Evolutionary conservation across 371 early-diverging fungal genomes (phyloP).

Genomic region (Mucor irregularis): DNA sequence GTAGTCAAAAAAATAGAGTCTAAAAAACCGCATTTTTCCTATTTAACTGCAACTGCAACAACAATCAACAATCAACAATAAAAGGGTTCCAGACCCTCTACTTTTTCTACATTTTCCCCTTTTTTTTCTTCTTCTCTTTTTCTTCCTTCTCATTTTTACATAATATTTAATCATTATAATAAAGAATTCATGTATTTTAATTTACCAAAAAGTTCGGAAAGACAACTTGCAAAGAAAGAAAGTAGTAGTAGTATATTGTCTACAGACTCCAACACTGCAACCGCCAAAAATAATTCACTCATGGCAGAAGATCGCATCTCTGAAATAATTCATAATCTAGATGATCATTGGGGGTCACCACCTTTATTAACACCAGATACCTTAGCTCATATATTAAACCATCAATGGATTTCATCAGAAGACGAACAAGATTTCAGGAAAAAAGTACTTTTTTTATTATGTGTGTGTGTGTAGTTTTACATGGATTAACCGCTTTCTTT

Average conservation of each 20-base stretch:
- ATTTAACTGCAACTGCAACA: too few species aligned
- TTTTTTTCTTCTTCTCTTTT: neutral
- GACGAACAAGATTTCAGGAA: constrained; percentile 9
- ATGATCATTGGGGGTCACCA: constrained; percentile 36
- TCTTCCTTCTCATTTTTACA: constrained; percentile 1
- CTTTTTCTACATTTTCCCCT: neutral
- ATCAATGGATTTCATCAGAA: constrained; percentile 21
- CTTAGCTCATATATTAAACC: constrained; percentile 22
- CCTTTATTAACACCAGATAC: constrained; percentile 34
- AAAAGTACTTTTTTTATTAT: constrained; percentile 5
- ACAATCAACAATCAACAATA: too few species aligned
- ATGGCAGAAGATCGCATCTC: constrained; percentile 25
- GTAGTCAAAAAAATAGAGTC: too few species aligned
- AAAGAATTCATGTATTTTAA: constrained; percentile 20
- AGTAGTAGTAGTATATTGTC: constrained; percentile 6
- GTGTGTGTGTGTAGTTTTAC: neutral
- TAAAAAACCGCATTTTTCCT: too few species aligned
- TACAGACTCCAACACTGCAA: neutral
- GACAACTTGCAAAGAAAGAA: neutral
- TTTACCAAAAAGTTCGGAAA: constrained; percentile 23
- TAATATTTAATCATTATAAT: neutral
- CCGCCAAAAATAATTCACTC: too few species aligned
- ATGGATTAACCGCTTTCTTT: neutral
- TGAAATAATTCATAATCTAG: constrained; percentile 30
- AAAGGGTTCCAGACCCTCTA: neutral